Evolutionary conservation across 176 grass and related monocot species (phyloP).

Genomic region (Juncus inflexus): DNA sequence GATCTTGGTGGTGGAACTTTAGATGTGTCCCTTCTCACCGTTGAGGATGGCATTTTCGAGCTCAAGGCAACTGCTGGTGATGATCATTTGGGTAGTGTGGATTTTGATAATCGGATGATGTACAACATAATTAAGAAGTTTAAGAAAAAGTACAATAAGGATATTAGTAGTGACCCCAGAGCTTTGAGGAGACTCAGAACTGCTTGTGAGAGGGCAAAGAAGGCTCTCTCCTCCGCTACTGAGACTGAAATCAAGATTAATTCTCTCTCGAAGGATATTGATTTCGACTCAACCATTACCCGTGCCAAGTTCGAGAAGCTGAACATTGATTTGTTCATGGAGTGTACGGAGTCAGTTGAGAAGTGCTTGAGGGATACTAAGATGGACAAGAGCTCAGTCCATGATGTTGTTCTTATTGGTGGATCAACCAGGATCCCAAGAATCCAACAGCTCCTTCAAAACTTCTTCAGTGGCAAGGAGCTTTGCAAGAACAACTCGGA

Average conservation of each 20-base stretch:
- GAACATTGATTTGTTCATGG: conserved; percentile 77
- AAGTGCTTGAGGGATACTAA: conserved; percentile 76
- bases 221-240: conserved; percentile 69
- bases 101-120: conserved; percentile 78
- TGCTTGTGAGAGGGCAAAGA: conserved; percentile 75
- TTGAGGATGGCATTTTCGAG: conserved; percentile 88
- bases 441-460: conserved; percentile 77
- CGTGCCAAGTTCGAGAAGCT: conserved; percentile 78
- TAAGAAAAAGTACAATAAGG: conserved; percentile 76
- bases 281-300: conserved; percentile 72
- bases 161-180: conserved; percentile 69
- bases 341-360: conserved; percentile 76
- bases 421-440: conserved; percentile 77
- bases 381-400: conserved; percentile 58
- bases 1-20: conserved; percentile 87
- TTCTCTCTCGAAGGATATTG: conserved; percentile 63
- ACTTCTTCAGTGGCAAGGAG: conserved; percentile 86
- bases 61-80: conserved; percentile 66
- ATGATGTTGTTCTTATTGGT: conserved; percentile 67
- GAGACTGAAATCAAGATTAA: conserved; percentile 77
- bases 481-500: conserved; percentile 91
- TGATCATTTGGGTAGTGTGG: conserved; percentile 70
- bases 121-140: conserved; percentile 81
- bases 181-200: conserved; percentile 50
- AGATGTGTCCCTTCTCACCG: conserved; percentile 81